These are phyloP conservation scores for Fusarium sulawesiense DNA, from an alignment of 2,329 filamentous ascomycete genomes.

Conservation along the genomic window DNA sequence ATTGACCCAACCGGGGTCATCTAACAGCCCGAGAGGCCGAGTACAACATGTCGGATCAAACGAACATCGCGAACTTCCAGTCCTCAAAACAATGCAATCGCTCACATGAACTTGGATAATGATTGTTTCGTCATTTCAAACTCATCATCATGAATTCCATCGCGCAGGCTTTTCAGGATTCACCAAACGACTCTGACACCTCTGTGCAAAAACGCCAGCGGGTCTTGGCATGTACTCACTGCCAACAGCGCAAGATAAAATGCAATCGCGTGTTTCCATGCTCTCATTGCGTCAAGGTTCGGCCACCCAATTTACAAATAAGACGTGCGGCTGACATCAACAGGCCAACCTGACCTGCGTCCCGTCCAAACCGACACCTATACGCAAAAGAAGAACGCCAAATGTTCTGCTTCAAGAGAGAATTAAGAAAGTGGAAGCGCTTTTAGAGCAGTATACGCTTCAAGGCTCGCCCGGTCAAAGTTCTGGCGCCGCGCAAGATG, in stretches of 20 bases:
- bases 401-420: conserved; percentile 13
- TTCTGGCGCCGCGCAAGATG: background rate
- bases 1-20: conserved; percentile 3
- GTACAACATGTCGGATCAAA: background rate
- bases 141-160: background rate
- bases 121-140: background rate
- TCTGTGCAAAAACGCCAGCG: conserved; percentile 4
- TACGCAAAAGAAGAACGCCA: conserved; percentile 20
- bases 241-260: conserved; percentile 25
- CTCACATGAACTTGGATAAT: background rate
- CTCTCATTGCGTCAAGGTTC: conserved; percentile 6
- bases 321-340: accelerated
- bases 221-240: conserved; percentile 21
- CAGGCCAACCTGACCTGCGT: conserved; percentile 9
- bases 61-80: background rate
- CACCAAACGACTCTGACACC: conserved; percentile 14
- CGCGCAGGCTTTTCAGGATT: background rate
- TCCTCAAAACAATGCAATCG: background rate
- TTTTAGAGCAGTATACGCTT: conserved; percentile 1
- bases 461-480: background rate
- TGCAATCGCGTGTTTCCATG: conserved; percentile 25
- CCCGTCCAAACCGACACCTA: conserved; percentile 11
- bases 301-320: accelerated
- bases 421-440: conserved; percentile 15
- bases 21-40: conserved; percentile 28